Base-by-base conservation (phyloP, 2,329 filamentous ascomycete species). In the Rachicladosporium sp. region DNA sequence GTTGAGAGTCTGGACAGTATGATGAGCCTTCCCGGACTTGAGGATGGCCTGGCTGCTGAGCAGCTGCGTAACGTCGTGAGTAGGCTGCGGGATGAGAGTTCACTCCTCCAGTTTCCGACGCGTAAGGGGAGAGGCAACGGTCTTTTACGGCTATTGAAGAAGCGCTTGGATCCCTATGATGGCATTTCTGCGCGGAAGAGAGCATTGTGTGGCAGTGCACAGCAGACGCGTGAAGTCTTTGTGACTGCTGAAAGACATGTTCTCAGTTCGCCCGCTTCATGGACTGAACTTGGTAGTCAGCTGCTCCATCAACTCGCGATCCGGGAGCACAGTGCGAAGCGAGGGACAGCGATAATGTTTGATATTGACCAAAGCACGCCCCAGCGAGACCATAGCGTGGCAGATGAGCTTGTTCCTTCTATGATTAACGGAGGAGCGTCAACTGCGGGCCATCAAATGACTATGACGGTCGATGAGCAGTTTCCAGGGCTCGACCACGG, bases 11-110 rank as follows among this genome's bases (percentile, higher is more conserved):
- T 74, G 36, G 69, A 71, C 41, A 65, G 66, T 29, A 61, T 71
- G 19, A 55, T 74, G 15, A 69, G 70, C 33, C 63, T 76, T n/a
- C 66, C 76, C n/a, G 74, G 73, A 2, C 53, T 77, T 12, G 71
- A 76, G 39, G 69, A 74, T 48, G 64, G 64, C 4, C 67, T 73
- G 40, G 71, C 73, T 3, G 61, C 63, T 15, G 67, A 72, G 43
- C 65, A 71, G 37, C 56, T 77, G 29, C 61, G 64, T 15, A 55
- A 63, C 36, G 60, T 76, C 1, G 58, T 77, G 2, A 51, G 54
- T 13, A 61, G 65, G 19, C 54, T 80, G 3, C 60, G 71, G 40
- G 76, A 80, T 52, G 65, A 63, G 32, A 56, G 78, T 10, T 76
- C 74, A 7, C 54, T 70, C 15, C 57, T 66, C 31, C 70, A 74